phyloP scores from a whole-genome alignment of 2,329 filamentous ascomycete species.

The Paraconiothyrium sp. region DNA sequence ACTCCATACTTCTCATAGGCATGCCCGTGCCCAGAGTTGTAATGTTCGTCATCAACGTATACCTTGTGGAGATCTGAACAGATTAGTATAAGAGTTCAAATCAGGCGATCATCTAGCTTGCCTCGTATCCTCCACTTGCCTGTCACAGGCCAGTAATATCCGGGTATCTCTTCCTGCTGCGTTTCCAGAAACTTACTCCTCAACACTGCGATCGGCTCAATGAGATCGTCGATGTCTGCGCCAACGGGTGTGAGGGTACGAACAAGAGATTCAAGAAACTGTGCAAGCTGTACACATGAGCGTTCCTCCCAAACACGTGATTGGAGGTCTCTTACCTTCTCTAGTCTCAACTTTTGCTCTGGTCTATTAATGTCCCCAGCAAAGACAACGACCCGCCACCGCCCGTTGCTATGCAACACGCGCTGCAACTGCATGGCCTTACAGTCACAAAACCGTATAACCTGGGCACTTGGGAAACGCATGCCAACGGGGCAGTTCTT shows the following conservation, averaged over 20 bases:
- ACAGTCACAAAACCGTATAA: constrained; percentile 69
- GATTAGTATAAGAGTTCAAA: neutral
- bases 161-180: constrained; percentile 64
- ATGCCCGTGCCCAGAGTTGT: constrained; percentile 65
- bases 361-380: constrained; percentile 53
- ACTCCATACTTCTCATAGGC: constrained; percentile 67
- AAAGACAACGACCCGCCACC: constrained; percentile 63
- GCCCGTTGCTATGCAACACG: constrained; percentile 61
- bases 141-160: constrained; percentile 65
- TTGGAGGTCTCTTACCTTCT: constrained; percentile 44
- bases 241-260: constrained; percentile 54
- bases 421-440: constrained; percentile 62
- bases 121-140: constrained; percentile 66
- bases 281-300: constrained; percentile 32
- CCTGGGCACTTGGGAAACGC: constrained; percentile 64
- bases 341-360: constrained; percentile 41
- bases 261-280: constrained; percentile 41
- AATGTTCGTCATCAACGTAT: constrained; percentile 67
- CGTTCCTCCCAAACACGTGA: neutral
- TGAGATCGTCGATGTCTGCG: constrained; percentile 62
- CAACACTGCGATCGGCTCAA: constrained; percentile 67
- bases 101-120: constrained; percentile 36
- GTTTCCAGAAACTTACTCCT: constrained; percentile 58
- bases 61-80: constrained; percentile 65
- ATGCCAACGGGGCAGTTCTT: constrained; percentile 56